A percentile compares a stretch with the other conserved stretches of the same genome.
Conservation (phyloP, 192 early-diverging fungal species). For the Podila clonocystis region DNA sequence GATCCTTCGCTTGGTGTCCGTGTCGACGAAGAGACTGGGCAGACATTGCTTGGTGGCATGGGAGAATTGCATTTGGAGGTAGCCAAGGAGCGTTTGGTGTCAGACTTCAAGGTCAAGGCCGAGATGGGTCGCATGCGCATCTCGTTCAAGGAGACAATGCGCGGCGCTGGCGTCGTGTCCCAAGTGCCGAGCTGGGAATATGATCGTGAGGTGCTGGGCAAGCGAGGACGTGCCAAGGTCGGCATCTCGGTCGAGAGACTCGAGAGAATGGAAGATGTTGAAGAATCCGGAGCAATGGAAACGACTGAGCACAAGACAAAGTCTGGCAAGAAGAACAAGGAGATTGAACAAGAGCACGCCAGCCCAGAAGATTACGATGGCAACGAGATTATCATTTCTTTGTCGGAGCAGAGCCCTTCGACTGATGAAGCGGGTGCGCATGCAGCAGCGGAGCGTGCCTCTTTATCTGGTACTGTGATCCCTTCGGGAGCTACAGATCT, state of each 20-base stretch:
- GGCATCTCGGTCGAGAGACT: slow-evolving; percentile 64
- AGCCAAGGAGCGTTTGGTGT: slow-evolving; percentile 83
- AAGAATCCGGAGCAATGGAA: slow-evolving; percentile 2
- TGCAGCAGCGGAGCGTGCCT: slow-evolving; percentile 23
- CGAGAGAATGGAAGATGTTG: slow-evolving; percentile 40
- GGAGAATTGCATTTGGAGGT: slow-evolving; percentile 96
- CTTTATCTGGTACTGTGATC: slow-evolving; percentile 16
- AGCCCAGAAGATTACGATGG: slow-evolving; percentile 50
- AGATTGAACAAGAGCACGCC: background rate
- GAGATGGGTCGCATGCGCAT: slow-evolving; percentile 89
- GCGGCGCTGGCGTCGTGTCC: slow-evolving; percentile 37
- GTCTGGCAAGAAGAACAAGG: background rate
- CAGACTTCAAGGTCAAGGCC: slow-evolving; percentile 80
- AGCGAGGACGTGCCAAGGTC: slow-evolving; percentile 66
- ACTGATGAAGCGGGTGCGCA: slow-evolving; percentile 27
- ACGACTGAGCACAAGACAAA: background rate
- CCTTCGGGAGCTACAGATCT: slow-evolving; percentile 18
- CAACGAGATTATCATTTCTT: slow-evolving; percentile 47
- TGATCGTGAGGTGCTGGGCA: slow-evolving; percentile 79
- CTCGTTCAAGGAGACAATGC: slow-evolving; percentile 84
- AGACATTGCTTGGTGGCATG: slow-evolving; percentile 91
- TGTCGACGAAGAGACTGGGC: slow-evolving; percentile 86
- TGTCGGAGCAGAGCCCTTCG: slow-evolving; percentile 17
- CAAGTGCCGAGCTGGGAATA: slow-evolving; percentile 58
- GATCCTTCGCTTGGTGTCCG: slow-evolving; percentile 86